A percentile compares a stretch with the other conserved stretches of the same genome.
Conservation (phyloP, 768 basidiomycete species). For the Serendipita vermifera region DNA sequence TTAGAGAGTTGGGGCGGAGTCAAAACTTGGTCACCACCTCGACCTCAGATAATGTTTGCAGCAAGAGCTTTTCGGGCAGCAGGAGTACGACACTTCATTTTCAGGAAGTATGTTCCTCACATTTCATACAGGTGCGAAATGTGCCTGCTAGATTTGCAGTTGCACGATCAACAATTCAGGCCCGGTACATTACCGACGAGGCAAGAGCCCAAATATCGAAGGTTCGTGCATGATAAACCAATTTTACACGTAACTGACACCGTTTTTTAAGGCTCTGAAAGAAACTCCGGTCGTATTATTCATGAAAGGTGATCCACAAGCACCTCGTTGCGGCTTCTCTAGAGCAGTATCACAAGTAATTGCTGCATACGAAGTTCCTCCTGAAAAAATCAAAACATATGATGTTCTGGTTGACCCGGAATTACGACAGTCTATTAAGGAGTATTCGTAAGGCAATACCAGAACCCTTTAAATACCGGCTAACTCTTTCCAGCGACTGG, state of each 20-base stretch:
- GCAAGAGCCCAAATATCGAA: neutral
- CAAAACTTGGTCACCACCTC: neutral
- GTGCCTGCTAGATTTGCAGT: neutral
- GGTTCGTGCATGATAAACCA: neutral
- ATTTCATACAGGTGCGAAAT: neutral
- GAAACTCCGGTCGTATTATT: slow-evolving; percentile 80
- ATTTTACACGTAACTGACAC: neutral
- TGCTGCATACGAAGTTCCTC: slow-evolving; percentile 65
- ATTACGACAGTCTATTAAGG: slow-evolving; percentile 77
- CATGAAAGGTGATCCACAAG: slow-evolving; percentile 89
- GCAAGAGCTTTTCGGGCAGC: neutral
- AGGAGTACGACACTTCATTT: neutral
- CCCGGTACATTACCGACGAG: slow-evolving; percentile 2
- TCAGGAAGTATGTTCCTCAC: neutral
- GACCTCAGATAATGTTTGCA: neutral
- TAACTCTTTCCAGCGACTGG: slow-evolving; percentile 58
- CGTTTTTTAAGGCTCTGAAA: slow-evolving; percentile 42
- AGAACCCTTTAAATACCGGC: neutral
- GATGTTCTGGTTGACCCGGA: slow-evolving; percentile 82
- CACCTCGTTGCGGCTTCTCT: slow-evolving; percentile 91
- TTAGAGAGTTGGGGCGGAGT: neutral
- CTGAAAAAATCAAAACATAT: slow-evolving; percentile 75
- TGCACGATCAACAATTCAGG: neutral
- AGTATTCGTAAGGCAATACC: slow-evolving; percentile 69
- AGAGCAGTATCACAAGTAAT: slow-evolving; percentile 86